Percentiles rank a stretch among this genome's conserved stretches.
Evolutionary conservation across 805 yeast species (phyloP).

Genomic region (Wickerhamomyces pijperi): DNA sequence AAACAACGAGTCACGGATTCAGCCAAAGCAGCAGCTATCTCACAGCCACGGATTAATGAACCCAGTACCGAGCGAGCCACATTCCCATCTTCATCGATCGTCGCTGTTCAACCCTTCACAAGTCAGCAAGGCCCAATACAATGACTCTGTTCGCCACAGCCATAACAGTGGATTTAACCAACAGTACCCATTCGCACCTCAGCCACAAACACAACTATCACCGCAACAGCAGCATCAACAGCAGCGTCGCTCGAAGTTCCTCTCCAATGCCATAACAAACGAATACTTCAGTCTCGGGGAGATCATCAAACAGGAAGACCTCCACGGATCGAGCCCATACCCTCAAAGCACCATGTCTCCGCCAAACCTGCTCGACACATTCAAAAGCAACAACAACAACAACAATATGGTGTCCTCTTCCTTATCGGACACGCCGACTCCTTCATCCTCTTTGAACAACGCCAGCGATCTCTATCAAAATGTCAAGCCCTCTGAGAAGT

Average conservation of each 20-base stretch:
- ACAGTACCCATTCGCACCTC: too few relatives aligned
- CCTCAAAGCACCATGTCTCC: slow-evolving; percentile 8
- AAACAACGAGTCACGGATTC: too few relatives aligned
- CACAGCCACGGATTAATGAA: not conserved
- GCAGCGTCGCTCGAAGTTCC: slow-evolving; percentile 29
- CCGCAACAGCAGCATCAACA: not conserved
- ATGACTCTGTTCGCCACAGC: not conserved
- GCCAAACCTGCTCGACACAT: not conserved
- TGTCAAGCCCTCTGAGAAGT: slow-evolving; percentile 39
- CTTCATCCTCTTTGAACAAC: slow-evolving; percentile 5
- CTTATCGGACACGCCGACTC: slow-evolving; percentile 9
- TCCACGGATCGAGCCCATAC: slow-evolving; percentile 1
- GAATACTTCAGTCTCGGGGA: slow-evolving; percentile 62
- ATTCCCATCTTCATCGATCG: not conserved
- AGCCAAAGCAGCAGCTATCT: too few relatives aligned
- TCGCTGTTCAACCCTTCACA: not conserved
- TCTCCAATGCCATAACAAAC: slow-evolving; percentile 62
- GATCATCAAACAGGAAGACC: slow-evolving; percentile 36
- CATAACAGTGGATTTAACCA: too few relatives aligned
- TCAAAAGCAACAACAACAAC: not conserved
- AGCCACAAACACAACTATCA: not conserved
- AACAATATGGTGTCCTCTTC: not conserved
- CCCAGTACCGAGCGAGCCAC: not conserved
- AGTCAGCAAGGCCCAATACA: too few relatives aligned
- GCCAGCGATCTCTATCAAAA: slow-evolving; percentile 16